Conservation (phyloP, 768 basidiomycete genomes). For the Thelephora ganbajun region DNA sequence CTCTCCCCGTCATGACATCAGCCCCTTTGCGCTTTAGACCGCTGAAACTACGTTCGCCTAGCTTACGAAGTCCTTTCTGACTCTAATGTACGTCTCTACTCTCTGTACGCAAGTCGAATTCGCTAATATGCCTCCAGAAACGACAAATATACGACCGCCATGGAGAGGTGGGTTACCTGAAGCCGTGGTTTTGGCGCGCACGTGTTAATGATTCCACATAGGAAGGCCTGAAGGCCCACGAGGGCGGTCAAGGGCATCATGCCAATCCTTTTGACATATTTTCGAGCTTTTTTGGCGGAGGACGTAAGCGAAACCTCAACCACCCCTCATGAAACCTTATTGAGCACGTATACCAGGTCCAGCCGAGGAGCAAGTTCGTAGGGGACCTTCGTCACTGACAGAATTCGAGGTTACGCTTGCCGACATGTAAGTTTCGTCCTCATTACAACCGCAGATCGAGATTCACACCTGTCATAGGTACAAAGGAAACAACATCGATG, state of each 20-base stretch:
- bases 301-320: slow-evolving; percentile 26
- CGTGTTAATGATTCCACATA: slow-evolving; percentile 15
- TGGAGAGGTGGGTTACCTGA: slow-evolving; percentile 48
- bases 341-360: slow-evolving; percentile 18
- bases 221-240: slow-evolving; percentile 87
- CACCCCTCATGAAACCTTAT: background rate
- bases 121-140: slow-evolving; percentile 38
- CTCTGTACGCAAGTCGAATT: background rate
- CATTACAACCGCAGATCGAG: slow-evolving; percentile 4
- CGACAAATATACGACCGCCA: slow-evolving; percentile 87
- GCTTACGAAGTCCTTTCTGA: slow-evolving; percentile 97
- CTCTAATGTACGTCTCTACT: slow-evolving; percentile 37
- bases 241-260: slow-evolving; percentile 63
- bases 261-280: slow-evolving; percentile 94
- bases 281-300: slow-evolving; percentile 80
- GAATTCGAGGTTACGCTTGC: slow-evolving; percentile 79
- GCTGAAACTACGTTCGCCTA: slow-evolving; percentile 13
- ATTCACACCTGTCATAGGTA: slow-evolving; percentile 33
- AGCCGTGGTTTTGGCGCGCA: background rate
- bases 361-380: slow-evolving; percentile 47
- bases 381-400: slow-evolving; percentile 61
- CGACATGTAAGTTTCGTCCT: slow-evolving; percentile 47
- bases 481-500: slow-evolving; percentile 77
- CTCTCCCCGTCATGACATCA: background rate
- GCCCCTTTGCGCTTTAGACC: background rate